Evolutionary conservation across 2,329 filamentous ascomycete genomes (phyloP).

Genomic region (Pezicula carpinea): DNA sequence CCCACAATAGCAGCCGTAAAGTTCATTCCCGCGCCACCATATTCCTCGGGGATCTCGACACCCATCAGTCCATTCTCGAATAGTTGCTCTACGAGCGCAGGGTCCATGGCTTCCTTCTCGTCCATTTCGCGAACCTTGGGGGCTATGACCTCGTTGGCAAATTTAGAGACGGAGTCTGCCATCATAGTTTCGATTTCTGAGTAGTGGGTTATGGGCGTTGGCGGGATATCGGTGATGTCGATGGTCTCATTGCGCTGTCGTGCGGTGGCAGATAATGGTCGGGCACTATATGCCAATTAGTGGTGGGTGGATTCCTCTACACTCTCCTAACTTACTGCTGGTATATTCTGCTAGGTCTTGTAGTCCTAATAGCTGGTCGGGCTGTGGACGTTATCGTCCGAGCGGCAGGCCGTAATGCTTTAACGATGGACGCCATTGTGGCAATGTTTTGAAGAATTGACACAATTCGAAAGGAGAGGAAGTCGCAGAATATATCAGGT

Average conservation of each 20-base stretch:
- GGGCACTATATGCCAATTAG: conserved; percentile 29
- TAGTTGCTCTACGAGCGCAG: conserved; percentile 78
- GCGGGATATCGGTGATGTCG: conserved; percentile 73
- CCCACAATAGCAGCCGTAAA: conserved; percentile 94
- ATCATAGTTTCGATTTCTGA: conserved; percentile 88
- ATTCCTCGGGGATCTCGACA: conserved; percentile 96
- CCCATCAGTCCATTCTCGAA: conserved; percentile 98
- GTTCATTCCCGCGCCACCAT: conserved; percentile 96
- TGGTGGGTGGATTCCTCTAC: neutral
- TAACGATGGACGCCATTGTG: conserved; percentile 43
- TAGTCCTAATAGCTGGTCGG: conserved; percentile 33
- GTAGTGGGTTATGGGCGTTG: conserved; percentile 88
- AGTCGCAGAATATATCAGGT: neutral
- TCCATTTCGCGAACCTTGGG: conserved; percentile 97
- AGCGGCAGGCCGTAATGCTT: conserved; percentile 39
- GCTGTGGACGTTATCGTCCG: conserved; percentile 32
- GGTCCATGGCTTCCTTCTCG: conserved; percentile 92
- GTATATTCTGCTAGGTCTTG: conserved; percentile 32
- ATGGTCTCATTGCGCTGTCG: conserved; percentile 45
- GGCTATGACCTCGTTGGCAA: conserved; percentile 81
- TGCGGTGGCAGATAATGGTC: conserved; percentile 57
- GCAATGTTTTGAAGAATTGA: neutral
- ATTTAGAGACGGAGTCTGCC: conserved; percentile 85
- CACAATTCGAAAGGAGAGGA: too few relatives aligned
- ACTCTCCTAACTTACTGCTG: conserved; percentile 32